Evolutionary conservation across 176 grass and related monocot species (phyloP), one percentile per base, ranked within the genome.

Genomic region (Alloteropsis semialata): DNA sequence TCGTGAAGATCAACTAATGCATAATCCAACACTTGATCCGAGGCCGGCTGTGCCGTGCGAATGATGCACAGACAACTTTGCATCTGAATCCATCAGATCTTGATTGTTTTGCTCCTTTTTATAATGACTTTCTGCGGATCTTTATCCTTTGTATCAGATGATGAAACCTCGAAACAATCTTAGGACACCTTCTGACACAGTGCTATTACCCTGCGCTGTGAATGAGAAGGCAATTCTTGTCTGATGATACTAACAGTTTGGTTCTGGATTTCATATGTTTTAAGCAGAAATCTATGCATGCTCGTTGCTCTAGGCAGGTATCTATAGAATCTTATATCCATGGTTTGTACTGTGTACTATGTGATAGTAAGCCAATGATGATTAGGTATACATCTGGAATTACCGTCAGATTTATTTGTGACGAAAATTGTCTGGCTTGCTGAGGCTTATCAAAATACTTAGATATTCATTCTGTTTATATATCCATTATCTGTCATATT

Each of bases 111-210:
- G 8, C 8, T 7, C 0, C 15, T 0, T 17, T 46, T 32, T 3
- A 63, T 43, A 1, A 8, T 7, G 1, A 10, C n/a, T 30, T 30
- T 75, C 9, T 17, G 1, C 36, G 1, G 0, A 6, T 9, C 6
- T 4, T 55, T 7, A 11, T 38, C 1, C 1, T 42, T 30, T 25
- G 64, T 85, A 89, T 86, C 83, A 93, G 21, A 18, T 73, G 92
- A 93, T 79, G 90, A 95, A 50, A 97, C 37, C 70, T 68, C 16
- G 17, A 84, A 85, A 80, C 8, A 84, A 88, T 98, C 90, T 93
- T 98, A 98, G 96, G 96, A 88, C 92, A 98, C 96, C 92, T 98
- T 93, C 88, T 86, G 80, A 93, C 96, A 93, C 90, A 78, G 61
- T 63, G 16, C 51, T 72, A 63, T 28, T 58, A 67, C 21, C 59